Percentiles rank a stretch among this genome's conserved stretches.
phyloP scores from a whole-genome alignment of 768 basidiomycete genomes.

The Auriculariales sp. region DNA sequence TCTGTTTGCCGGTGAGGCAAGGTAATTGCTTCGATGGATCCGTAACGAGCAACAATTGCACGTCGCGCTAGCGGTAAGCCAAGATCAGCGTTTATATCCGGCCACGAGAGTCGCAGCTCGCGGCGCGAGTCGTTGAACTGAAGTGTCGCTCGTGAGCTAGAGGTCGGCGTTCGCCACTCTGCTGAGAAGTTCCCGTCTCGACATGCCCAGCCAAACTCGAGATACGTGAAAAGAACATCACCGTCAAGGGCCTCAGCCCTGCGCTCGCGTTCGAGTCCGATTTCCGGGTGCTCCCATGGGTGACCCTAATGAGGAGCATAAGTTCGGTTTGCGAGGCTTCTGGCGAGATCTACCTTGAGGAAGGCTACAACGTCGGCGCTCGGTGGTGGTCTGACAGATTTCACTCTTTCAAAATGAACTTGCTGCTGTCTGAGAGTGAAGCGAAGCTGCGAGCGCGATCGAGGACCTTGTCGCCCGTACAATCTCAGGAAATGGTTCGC shows the following conservation, averaged over 20 bases:
- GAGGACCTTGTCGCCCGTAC: neutral
- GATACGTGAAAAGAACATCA: slow-evolving; percentile 16
- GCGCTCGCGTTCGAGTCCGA: neutral
- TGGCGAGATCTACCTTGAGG: neutral
- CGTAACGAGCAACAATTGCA: neutral
- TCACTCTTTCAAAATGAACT: neutral
- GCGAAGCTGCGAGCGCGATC: neutral
- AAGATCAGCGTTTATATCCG: neutral
- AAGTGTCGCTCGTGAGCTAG: neutral
- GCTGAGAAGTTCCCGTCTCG: slow-evolving; percentile 42
- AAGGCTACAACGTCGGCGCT: neutral
- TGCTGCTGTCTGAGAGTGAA: neutral
- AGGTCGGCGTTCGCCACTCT: slow-evolving; percentile 28
- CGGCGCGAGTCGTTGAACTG: neutral
- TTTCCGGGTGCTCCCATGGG: neutral
- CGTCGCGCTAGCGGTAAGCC: neutral
- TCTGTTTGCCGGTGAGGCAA: neutral
- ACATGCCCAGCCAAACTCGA: slow-evolving; percentile 53
- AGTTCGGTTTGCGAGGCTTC: neutral
- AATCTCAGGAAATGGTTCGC: neutral
- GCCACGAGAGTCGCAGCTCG: neutral
- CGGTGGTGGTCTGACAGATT: neutral
- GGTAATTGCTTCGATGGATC: neutral
- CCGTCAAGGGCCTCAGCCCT: neutral
- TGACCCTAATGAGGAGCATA: neutral